Conservation (phyloP, 108 stramenopile genomes). For the Conticribra weissflogii region DNA sequence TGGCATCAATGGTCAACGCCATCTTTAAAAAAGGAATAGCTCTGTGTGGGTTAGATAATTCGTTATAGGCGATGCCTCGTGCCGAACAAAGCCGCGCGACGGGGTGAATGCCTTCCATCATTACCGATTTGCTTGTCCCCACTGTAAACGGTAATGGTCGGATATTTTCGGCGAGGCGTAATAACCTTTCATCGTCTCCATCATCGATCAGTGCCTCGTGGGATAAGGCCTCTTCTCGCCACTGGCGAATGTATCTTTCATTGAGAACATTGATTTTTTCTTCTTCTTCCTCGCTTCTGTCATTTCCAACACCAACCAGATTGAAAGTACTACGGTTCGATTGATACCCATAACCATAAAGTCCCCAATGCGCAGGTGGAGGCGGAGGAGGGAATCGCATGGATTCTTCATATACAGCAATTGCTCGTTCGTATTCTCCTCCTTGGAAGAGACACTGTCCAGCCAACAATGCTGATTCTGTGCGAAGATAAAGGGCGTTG, state of each 20-base stretch:
- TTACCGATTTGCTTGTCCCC: background rate
- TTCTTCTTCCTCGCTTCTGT: constrained; percentile 7
- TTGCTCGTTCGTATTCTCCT: constrained; percentile 39
- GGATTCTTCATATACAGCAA: constrained; percentile 33
- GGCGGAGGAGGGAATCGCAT: constrained; percentile 48
- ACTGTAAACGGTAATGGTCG: constrained; percentile 17
- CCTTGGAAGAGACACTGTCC: constrained; percentile 37
- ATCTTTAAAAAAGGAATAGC: constrained; percentile 64
- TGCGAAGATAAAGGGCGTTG: constrained; percentile 28
- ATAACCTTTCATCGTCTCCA: constrained; percentile 43
- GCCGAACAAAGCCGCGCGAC: constrained; percentile 62
- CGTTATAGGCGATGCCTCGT: constrained; percentile 67
- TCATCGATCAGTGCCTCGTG: constrained; percentile 44
- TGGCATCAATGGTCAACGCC: constrained; percentile 65
- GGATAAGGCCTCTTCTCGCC: constrained; percentile 38
- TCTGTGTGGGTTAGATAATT: constrained; percentile 70
- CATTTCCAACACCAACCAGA: background rate
- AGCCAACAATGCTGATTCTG: constrained; percentile 42
- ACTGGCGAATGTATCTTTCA: constrained; percentile 35
- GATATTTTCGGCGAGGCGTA: constrained; percentile 28
- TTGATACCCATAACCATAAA: constrained; percentile 41
- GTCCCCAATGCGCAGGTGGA: constrained; percentile 30
- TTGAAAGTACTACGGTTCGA: background rate
- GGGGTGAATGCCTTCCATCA: constrained; percentile 60
- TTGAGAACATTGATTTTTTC: constrained; percentile 11